Evolutionary conservation across 1,284 basidiomycete species (phyloP), one percentile per base, ranked within the genome.

Genomic region (Phenoliferia sp.): DNA sequence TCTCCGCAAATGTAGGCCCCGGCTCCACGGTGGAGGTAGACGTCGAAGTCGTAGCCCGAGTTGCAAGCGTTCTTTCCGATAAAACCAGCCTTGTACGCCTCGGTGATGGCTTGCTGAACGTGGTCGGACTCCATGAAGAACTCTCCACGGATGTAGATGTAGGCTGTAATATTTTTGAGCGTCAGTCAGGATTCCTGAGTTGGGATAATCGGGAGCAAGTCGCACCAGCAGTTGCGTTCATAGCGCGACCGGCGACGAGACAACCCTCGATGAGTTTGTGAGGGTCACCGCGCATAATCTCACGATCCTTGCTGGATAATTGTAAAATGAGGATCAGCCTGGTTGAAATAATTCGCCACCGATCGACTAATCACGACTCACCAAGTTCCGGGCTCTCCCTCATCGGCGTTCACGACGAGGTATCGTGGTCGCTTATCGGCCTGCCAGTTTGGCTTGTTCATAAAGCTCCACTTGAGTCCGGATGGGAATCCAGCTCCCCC

Each of bases 1-100:
- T 99, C 95, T 56, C 95, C 95, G 78, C 95, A 99, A 72, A 99
- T 96, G 82, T 98, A 98, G 36, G 95, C 95, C 68, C 95, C 95
- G 15, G 95, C 94, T 31, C 94, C 95, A 70, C 94, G 92, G 81
- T 98, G 95, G 26, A 99, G 81, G 81, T 98, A 98, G 57, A 99
- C 92, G 78, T 99, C 96, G 80, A 98, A 98, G 55, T 86, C 81
- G 82, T 95, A 98, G 15, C 94, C 94, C 0, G 90, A 89, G 16
- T 89, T 90, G 80, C 94, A 98, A 0, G 94, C 90, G 79, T 97
- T 86, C 80, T 92, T 90, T 71, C 95, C 95, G 70, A 99, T 84
- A 66, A 94, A 83, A n/a, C 94, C 94, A 58, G 87, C 88, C 65
- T 87, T 87, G 83, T 99, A 98, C 2, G 94, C 94, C 80, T 97